phyloP scores from a whole-genome alignment of 768 basidiomycete species.

The Sporobolomyces phaffii region DNA sequence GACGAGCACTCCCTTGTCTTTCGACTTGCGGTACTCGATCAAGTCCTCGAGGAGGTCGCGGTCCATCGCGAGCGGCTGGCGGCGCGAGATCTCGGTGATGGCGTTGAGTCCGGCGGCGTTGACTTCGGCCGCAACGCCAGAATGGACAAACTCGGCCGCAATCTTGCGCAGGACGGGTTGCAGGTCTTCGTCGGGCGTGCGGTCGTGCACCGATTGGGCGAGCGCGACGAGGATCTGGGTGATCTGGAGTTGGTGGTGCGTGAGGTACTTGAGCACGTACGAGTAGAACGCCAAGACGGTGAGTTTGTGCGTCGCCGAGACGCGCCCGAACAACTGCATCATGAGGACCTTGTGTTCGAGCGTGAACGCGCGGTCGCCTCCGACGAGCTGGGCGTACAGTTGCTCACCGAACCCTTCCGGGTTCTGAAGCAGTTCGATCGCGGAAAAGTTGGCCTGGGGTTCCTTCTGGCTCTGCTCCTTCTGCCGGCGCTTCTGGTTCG shows the following conservation, averaged over 20 bases:
- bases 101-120: slow-evolving; percentile 94
- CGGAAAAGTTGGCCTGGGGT: slow-evolving; percentile 66
- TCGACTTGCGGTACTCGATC: slow-evolving; percentile 89
- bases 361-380: slow-evolving; percentile 87
- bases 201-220: slow-evolving; percentile 88
- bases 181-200: slow-evolving; percentile 62
- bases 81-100: slow-evolving; percentile 83
- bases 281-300: slow-evolving; percentile 92
- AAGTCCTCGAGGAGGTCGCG: slow-evolving; percentile 86
- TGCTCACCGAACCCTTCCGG: slow-evolving; percentile 94
- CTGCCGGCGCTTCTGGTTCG: slow-evolving; percentile 61
- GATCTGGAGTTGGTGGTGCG: slow-evolving; percentile 82
- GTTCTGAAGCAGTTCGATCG: slow-evolving; percentile 84
- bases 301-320: slow-evolving; percentile 87
- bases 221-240: slow-evolving; percentile 88
- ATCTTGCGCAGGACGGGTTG: slow-evolving; percentile 84
- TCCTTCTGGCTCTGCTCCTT: slow-evolving; percentile 45
- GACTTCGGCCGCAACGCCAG: slow-evolving; percentile 90
- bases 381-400: slow-evolving; percentile 73
- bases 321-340: slow-evolving; percentile 91
- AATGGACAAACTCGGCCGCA: slow-evolving; percentile 93
- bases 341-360: slow-evolving; percentile 94
- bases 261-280: slow-evolving; percentile 82
- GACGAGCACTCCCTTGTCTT: slow-evolving; percentile 86
- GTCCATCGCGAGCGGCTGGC: slow-evolving; percentile 97